Evolutionary conservation across 768 basidiomycete species (phyloP).

Genomic region (Fistulinella prunicolor): DNA sequence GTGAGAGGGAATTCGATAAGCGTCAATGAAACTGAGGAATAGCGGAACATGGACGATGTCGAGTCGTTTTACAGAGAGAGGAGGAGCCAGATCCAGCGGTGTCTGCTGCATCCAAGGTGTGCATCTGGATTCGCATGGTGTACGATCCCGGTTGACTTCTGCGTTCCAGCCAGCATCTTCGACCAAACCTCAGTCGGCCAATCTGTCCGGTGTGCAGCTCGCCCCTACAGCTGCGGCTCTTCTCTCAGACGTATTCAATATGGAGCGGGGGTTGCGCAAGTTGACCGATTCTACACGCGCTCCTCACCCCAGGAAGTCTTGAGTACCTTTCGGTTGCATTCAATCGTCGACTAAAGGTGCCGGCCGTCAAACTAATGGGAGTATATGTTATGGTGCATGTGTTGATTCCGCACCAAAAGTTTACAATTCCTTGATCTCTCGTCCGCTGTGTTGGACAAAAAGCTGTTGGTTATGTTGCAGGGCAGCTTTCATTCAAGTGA

Average conservation of each 20-base stretch:
- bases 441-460: too few relatives aligned
- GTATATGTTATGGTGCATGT: too few relatives aligned
- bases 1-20: conserved; percentile 52
- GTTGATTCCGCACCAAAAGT: too few relatives aligned
- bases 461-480: too few relatives aligned
- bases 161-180: conserved; percentile 46
- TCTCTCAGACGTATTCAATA: conserved; percentile 85
- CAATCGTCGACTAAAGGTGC: conserved; percentile 74
- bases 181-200: conserved; percentile 64
- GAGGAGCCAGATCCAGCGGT: conserved; percentile 65
- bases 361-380: conserved; percentile 77
- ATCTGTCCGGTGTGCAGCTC: conserved; percentile 78
- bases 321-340: conserved; percentile 84
- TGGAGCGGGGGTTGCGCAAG: conserved; percentile 91
- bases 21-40: conserved; percentile 46
- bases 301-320: conserved; percentile 81
- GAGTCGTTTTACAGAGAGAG: conserved; percentile 81
- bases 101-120: conserved; percentile 70
- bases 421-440: too few relatives aligned
- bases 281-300: conserved; percentile 84
- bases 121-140: not conserved
- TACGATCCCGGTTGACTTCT: not conserved
- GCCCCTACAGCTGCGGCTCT: conserved; percentile 68
- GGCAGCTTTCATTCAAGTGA: too few relatives aligned
- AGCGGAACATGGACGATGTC: conserved; percentile 86